Conservation (phyloP, 2,329 filamentous ascomycete genomes). For the Davidsoniella virescens region DNA sequence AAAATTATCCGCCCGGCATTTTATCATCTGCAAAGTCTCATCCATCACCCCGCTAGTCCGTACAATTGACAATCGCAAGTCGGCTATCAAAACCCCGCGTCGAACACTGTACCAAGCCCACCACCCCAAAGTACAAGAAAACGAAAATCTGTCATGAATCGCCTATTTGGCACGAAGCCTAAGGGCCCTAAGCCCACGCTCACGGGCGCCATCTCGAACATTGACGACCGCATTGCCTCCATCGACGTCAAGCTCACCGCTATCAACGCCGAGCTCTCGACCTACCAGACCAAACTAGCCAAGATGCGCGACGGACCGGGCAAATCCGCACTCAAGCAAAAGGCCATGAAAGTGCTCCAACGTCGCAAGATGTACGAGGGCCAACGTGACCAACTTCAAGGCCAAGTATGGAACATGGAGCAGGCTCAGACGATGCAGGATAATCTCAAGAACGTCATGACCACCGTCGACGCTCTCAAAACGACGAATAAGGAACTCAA, state of each 20-base stretch:
- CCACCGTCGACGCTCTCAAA: conserved; percentile 94
- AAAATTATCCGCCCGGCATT: too few relatives aligned
- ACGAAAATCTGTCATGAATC: conserved; percentile 55
- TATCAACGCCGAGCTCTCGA: conserved; percentile 74
- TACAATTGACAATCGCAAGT: too few relatives aligned
- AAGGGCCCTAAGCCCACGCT: conserved; percentile 82
- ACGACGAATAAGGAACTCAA: conserved; percentile 84
- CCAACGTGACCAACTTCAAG: conserved; percentile 83
- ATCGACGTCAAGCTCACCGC: conserved; percentile 92
- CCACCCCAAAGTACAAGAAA: too few relatives aligned
- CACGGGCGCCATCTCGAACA: conserved; percentile 64
- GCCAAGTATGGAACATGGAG: conserved; percentile 98
- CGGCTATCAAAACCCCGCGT: too few relatives aligned
- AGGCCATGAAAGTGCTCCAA: conserved; percentile 85
- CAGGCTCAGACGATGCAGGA: conserved; percentile 97
- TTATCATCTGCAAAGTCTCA: too few relatives aligned
- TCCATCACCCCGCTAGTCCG: too few relatives aligned
- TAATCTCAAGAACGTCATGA: conserved; percentile 97
- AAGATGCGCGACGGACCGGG: conserved; percentile 94
- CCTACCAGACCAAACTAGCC: conserved; percentile 72
- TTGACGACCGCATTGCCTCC: conserved; percentile 67
- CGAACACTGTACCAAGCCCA: too few relatives aligned
- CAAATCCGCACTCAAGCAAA: conserved; percentile 82
- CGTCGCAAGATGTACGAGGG: conserved; percentile 87
- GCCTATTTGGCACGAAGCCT: conserved; percentile 80